A percentile compares a stretch with the other conserved stretches of the same genome.
Conservation (phyloP, 495 filamentous ascomycete species). For the Haplographium delicatum region DNA sequence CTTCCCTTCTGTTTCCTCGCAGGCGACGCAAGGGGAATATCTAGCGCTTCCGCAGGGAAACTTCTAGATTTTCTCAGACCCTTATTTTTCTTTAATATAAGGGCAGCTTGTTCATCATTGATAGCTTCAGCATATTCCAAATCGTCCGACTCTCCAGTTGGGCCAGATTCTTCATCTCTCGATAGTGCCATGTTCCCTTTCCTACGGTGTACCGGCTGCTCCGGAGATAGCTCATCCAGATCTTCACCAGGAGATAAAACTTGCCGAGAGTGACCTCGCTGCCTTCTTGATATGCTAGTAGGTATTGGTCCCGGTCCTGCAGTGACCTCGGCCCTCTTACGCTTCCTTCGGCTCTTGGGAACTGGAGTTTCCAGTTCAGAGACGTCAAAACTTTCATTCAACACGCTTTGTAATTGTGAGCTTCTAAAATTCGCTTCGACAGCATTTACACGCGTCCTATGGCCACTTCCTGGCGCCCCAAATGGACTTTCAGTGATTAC, state of each 20-base stretch:
- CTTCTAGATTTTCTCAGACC: constrained; percentile 12
- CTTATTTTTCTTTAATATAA: constrained; percentile 12
- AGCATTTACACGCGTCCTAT: constrained; percentile 7
- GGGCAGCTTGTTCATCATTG: constrained; percentile 16
- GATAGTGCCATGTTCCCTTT: not conserved
- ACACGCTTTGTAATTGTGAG: constrained; percentile 11
- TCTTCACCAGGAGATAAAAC: not conserved
- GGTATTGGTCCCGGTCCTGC: not conserved
- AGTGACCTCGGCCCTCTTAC: constrained; percentile 3
- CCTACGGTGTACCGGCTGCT: constrained; percentile 16
- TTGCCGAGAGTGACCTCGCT: not conserved
- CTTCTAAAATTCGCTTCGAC: constrained; percentile 6
- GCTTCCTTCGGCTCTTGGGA: constrained; percentile 11
- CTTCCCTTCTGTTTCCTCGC: constrained; percentile 5
- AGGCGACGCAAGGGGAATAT: not conserved
- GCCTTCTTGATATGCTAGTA: too few species aligned
- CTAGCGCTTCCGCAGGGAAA: constrained; percentile 5
- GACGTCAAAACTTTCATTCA: not conserved
- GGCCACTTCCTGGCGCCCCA: constrained; percentile 42
- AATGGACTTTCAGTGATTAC: constrained; percentile 44
- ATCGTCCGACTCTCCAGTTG: not conserved
- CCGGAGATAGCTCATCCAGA: constrained; percentile 26
- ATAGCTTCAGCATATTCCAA: constrained; percentile 20
- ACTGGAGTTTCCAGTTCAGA: constrained; percentile 1
- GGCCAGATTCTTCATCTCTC: not conserved